These are phyloP conservation scores for Biscutella auriculata DNA, from an alignment of 441 rosid genomes.

Conservation along the genomic window DNA sequence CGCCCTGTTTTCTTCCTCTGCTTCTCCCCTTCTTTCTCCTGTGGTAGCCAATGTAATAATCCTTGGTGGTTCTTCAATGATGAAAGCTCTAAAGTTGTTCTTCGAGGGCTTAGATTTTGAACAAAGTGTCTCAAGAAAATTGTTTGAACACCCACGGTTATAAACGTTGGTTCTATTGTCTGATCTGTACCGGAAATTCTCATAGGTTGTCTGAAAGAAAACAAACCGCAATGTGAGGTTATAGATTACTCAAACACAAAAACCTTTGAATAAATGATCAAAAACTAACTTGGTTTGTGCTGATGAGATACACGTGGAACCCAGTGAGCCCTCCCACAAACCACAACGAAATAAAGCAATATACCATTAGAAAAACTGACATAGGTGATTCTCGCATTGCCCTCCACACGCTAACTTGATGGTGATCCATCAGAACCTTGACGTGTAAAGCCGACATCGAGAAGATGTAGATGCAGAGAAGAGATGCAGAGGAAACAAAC, in stretches of 20 bases:
- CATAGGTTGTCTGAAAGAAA: conserved; percentile 68
- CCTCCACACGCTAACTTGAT: conserved; percentile 62
- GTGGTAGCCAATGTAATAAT: conserved; percentile 33
- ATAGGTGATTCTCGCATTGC: conserved; percentile 88
- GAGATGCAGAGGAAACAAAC: conserved; percentile 79
- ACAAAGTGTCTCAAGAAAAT: conserved; percentile 69
- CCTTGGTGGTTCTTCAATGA: conserved; percentile 52
- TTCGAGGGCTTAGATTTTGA: conserved; percentile 56
- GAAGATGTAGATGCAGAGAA: conserved; percentile 84
- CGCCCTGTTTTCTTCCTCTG: conserved; percentile 24
- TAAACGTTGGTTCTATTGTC: conserved; percentile 60
- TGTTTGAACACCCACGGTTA: conserved; percentile 46
- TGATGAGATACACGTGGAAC: conserved; percentile 80
- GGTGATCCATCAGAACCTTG: conserved; percentile 66
- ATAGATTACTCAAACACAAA: neutral
- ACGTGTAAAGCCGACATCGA: conserved; percentile 75
- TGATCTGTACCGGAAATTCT: conserved; percentile 80
- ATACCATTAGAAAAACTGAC: conserved; percentile 66
- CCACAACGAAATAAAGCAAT: conserved; percentile 81
- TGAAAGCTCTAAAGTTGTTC: conserved; percentile 60
- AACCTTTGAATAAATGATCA: neutral
- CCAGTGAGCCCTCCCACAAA: conserved; percentile 96
- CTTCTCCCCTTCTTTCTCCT: conserved; percentile 31
- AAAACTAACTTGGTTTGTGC: conserved; percentile 71
- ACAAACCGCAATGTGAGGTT: neutral